These are phyloP conservation scores for Populus hybrid DNA, from an alignment of 441 rosid genomes.

Conservation along the genomic window DNA sequence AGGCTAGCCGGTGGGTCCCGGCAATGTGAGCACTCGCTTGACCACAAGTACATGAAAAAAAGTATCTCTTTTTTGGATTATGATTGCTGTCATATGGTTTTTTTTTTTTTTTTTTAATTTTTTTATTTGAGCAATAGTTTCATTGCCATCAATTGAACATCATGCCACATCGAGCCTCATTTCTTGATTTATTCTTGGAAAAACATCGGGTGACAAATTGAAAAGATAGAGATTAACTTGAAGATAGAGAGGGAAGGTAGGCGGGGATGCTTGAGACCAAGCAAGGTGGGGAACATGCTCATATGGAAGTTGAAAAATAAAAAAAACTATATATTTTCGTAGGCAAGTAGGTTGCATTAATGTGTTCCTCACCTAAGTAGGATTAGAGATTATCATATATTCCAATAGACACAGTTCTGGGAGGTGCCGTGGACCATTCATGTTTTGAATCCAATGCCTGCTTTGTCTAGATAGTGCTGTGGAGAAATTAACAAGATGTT, in stretches of 20 bases:
- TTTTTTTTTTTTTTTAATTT: too few species aligned
- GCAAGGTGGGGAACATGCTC: slow-evolving; percentile 93
- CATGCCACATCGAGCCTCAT: background rate
- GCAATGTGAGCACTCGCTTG: slow-evolving; percentile 43
- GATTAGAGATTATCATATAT: slow-evolving; percentile 34
- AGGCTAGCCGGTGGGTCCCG: slow-evolving; percentile 50
- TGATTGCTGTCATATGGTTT: slow-evolving; percentile 42
- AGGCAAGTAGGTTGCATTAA: slow-evolving; percentile 44
- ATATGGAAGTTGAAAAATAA: slow-evolving; percentile 63
- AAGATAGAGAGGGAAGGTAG: slow-evolving; percentile 21
- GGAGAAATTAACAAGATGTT: slow-evolving; percentile 26
- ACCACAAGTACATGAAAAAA: slow-evolving; percentile 44
- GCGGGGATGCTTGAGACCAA: slow-evolving; percentile 43
- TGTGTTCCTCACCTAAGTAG: slow-evolving; percentile 43
- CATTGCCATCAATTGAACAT: background rate
- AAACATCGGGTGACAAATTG: slow-evolving; percentile 3
- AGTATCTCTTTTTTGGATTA: slow-evolving; percentile 35
- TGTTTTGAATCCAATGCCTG: slow-evolving; percentile 40
- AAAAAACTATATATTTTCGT: background rate
- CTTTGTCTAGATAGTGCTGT: slow-evolving; percentile 63
- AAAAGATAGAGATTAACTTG: slow-evolving; percentile 25
- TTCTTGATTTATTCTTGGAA: slow-evolving; percentile 23
- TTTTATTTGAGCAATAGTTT: slow-evolving; percentile 15
- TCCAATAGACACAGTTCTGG: slow-evolving; percentile 41
- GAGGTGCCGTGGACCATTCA: slow-evolving; percentile 59